Base-by-base conservation (phyloP, 352 stramenopile species). In the Peronospora belbahrii region DNA sequence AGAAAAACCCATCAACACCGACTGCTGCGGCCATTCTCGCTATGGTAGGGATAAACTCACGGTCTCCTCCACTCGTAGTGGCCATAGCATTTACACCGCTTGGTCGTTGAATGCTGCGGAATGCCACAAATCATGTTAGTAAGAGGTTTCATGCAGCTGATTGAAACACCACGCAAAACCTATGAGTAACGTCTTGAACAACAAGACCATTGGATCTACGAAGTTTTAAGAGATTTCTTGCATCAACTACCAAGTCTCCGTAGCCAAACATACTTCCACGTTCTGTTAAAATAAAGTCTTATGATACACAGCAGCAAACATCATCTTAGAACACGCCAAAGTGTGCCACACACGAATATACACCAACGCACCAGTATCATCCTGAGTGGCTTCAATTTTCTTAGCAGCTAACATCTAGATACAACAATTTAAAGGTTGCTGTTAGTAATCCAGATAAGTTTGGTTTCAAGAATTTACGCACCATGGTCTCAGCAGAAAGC, bases 221-320 rank as follows among this genome's bases (percentile, higher is more conserved):
- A 30, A 95, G 54, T 47, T 85, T 86, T 8, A 74, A 66, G 18
- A 95, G 63, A 52, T 93, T 90, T 28, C 83, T 76, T 24, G 80
- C 54, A 42, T 95, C 83, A 8, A 93, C 82, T 10, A 94, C 80
- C 28, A 95, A 72, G 46, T 95, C 81, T 9, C 85, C 82, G 31
- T 94, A 91, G 14, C 83, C 84, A 43, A 94, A 90, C 76, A 90
- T 94, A 25, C 70, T 91, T 17, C 84, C 84, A 22, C 84, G 74
- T 48, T 95, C 84, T 17, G 81, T 93, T 36, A 94, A 56, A 46
- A 93, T 70, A n/a, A 95, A 65, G 33, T 91, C 25, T 72, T 70
- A 23, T 17, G 42, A 23, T 17, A 42, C 14, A 33, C 1, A 15
- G 8, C 20, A 13, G 10, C 25, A 5, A 27, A 27, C 23, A 27